Conservation (phyloP, 176 grass and related monocot genomes). For the Typha latifolia region DNA sequence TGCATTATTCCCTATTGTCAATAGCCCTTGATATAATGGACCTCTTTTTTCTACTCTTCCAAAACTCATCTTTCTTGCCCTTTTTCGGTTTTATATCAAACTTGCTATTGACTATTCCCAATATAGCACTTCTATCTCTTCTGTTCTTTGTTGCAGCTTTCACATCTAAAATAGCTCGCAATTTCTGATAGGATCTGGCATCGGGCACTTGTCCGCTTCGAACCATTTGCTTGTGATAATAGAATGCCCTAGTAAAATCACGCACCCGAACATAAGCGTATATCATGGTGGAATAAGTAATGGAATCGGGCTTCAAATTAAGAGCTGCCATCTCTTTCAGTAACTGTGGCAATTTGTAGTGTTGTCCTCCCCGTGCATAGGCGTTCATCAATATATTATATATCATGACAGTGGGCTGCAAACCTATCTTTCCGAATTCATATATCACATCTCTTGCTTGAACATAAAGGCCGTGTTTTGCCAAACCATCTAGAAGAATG, state of each 20-base stretch:
- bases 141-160: conserved; percentile 62
- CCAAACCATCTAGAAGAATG: conserved; percentile 81
- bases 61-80: conserved; percentile 87
- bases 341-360: conserved; percentile 75
- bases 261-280: conserved; percentile 63
- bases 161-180: conserved; percentile 56
- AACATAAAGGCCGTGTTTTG: conserved; percentile 78
- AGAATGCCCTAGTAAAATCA: conserved; percentile 73
- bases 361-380: conserved; percentile 79
- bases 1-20: conserved; percentile 1
- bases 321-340: conserved; percentile 69
- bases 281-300: conserved; percentile 84
- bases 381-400: conserved; percentile 97
- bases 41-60: conserved; percentile 61
- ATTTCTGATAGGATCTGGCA: conserved; percentile 54
- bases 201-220: conserved; percentile 62
- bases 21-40: not conserved
- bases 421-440: conserved; percentile 67
- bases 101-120: conserved; percentile 59
- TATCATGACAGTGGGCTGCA: conserved; percentile 62
- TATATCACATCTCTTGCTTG: conserved; percentile 63
- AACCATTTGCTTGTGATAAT: conserved; percentile 93
- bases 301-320: conserved; percentile 67
- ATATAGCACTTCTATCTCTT: conserved; percentile 60
- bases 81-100: conserved; percentile 43